Conservation (phyloP, 805 yeast genomes). For the Nakazawaea wyomingensis region DNA sequence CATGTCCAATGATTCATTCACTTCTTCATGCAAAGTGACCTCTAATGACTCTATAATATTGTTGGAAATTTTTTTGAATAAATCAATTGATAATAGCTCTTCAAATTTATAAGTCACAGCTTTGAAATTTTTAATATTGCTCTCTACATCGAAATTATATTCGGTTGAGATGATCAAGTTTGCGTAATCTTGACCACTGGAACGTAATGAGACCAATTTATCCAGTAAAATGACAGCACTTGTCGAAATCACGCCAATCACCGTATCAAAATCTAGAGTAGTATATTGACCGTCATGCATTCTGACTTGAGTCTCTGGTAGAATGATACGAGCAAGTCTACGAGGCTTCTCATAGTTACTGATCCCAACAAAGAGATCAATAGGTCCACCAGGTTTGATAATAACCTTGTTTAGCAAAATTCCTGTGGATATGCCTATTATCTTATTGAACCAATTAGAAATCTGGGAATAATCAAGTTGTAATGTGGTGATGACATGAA, state of each 20-base stretch:
- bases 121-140: not conserved
- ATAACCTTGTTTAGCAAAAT: constrained; percentile 7
- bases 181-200: not conserved
- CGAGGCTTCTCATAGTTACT: not conserved
- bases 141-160: constrained; percentile 6
- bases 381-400: constrained; percentile 8
- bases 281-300: not conserved
- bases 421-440: constrained; percentile 1
- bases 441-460: constrained; percentile 11
- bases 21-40: not conserved
- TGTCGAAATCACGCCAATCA: constrained; percentile 12
- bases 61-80: not conserved
- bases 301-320: constrained; percentile 1
- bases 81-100: not conserved
- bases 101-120: constrained; percentile 5
- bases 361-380: constrained; percentile 14
- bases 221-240: constrained; percentile 7
- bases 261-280: constrained; percentile 13
- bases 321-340: constrained; percentile 4
- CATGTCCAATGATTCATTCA: not conserved
- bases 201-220: not conserved
- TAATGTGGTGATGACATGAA: constrained; percentile 12
- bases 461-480: constrained; percentile 17
- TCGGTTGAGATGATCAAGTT: constrained; percentile 4
- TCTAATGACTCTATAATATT: not conserved